phyloP scores from a whole-genome alignment of 768 basidiomycete species.

The Mycena belliarum region DNA sequence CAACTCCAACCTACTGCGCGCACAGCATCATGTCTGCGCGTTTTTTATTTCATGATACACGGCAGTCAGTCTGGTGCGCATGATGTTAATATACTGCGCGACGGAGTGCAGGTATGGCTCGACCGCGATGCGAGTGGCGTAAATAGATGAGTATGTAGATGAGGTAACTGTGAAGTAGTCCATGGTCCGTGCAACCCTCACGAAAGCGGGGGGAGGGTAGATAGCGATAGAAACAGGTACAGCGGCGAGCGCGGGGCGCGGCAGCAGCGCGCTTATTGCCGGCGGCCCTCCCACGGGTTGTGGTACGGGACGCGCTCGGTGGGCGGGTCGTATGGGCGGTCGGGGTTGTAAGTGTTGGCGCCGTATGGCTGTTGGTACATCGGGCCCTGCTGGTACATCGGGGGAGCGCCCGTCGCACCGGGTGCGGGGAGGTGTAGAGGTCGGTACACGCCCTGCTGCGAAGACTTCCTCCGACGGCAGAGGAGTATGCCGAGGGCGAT shows the following conservation, averaged over 20 bases:
- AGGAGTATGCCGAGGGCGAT: neutral
- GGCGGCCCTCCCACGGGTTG: conserved; percentile 18
- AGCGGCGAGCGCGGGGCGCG: too few relatives aligned
- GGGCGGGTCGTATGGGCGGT: conserved; percentile 22
- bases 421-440: conserved; percentile 16
- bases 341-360: conserved; percentile 15
- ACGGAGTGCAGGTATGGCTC: too few relatives aligned
- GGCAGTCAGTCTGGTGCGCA: too few relatives aligned
- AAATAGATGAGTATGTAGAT: neutral
- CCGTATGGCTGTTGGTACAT: conserved; percentile 4
- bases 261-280: neutral
- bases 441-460: conserved; percentile 3
- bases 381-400: conserved; percentile 10
- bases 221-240: neutral
- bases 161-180: neutral
- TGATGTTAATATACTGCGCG: too few relatives aligned
- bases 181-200: conserved; percentile 14
- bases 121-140: too few relatives aligned
- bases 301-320: conserved; percentile 20
- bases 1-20: too few relatives aligned
- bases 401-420: neutral
- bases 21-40: too few relatives aligned
- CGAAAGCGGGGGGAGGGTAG: conserved; percentile 9
- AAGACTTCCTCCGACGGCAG: neutral
- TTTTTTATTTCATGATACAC: too few relatives aligned